A percentile compares a stretch with the other conserved stretches of the same genome.
Conservation (phyloP, 768 basidiomycete genomes). For the Coprinellus micaceus region DNA sequence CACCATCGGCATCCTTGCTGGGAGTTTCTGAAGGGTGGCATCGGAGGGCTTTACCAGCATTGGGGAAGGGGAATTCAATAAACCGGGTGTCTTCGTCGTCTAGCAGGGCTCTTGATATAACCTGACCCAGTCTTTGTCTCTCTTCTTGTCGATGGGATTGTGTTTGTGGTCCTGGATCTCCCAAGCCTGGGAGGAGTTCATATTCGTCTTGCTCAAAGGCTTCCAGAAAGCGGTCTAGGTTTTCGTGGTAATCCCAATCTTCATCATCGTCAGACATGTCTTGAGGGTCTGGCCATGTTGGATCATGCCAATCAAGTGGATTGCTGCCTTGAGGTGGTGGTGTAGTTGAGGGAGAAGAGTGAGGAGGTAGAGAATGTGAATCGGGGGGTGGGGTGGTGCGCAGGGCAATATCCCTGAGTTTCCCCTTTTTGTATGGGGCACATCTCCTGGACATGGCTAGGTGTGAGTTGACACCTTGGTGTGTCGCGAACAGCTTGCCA, state of each 20-base stretch:
- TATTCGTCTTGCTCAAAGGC: background rate
- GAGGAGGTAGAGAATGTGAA: background rate
- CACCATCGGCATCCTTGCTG: conserved; percentile 8
- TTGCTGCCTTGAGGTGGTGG: background rate
- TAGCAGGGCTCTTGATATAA: conserved; percentile 1
- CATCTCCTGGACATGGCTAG: conserved; percentile 1
- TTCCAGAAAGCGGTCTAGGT: background rate
- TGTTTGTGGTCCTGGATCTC: conserved; percentile 5
- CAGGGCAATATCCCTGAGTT: conserved; percentile 6
- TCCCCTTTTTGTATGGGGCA: conserved; percentile 11
- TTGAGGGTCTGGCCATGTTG: background rate
- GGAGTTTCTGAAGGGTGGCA: background rate
- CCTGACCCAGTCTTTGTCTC: background rate
- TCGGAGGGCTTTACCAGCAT: conserved; percentile 5
- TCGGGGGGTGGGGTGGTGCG: background rate
- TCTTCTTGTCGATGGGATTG: background rate
- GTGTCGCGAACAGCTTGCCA: background rate
- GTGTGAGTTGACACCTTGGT: background rate
- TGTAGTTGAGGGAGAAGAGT: background rate
- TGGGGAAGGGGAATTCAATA: conserved; percentile 5
- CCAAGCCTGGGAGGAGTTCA: conserved; percentile 1
- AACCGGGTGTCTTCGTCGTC: conserved; percentile 9
- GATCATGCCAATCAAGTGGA: background rate
- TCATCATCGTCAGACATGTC: conserved; percentile 1
- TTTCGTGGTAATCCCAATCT: background rate